Evolutionary conservation across 805 yeast genomes (phyloP), one percentile per base, ranked within the genome.

Genomic region (Sugiyamaella chiloensis): DNA sequence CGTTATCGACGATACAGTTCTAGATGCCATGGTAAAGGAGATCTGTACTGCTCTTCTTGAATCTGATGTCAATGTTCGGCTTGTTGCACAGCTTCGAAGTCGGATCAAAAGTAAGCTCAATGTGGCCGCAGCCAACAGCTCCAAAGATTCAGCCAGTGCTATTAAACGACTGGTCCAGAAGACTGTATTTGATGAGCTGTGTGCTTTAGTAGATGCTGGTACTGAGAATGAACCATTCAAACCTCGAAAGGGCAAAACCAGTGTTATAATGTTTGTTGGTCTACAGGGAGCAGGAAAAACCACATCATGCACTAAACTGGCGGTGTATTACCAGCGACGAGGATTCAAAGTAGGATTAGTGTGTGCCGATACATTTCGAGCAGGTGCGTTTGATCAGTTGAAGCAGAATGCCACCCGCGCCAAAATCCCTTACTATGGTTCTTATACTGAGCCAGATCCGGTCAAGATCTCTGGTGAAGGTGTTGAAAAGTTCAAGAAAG

Each of bases 271-370:
- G 99, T 86, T 93, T 75, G 99, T 93, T 50, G 99, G 99, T 63
- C 73, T 93, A 51, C 99, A 93, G 67, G 99, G 99, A 72, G 93
- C 98, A 9, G 99, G 99, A 76, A 93, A 93, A 66, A 93, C 99
- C 26, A 93, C 99, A 0, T 83, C 96, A 2, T 90, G 97, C 80
- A 93, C 99, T 1, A 93, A 93, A 56, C 73, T 91, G 59, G 99
- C 99, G 0, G 95, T 88, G 1, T 90, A 87, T 64, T 93, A 93
- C 65, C 91, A 89, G 61, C 80, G 90, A 62, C 75, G 97, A 61
- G 97, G 97, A 2, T 88, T 83, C 69, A 90, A 89, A 64, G 96
- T 88, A 40, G 98, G 98, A 45, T 73, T 93, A 63, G 98, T 93
- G 21, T 93, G 99, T 79, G 99, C 99, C 1, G 99, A 93, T 73